phyloP scores from a whole-genome alignment of 2,329 filamentous ascomycete genomes.

The Fusarium decemcellulare region DNA sequence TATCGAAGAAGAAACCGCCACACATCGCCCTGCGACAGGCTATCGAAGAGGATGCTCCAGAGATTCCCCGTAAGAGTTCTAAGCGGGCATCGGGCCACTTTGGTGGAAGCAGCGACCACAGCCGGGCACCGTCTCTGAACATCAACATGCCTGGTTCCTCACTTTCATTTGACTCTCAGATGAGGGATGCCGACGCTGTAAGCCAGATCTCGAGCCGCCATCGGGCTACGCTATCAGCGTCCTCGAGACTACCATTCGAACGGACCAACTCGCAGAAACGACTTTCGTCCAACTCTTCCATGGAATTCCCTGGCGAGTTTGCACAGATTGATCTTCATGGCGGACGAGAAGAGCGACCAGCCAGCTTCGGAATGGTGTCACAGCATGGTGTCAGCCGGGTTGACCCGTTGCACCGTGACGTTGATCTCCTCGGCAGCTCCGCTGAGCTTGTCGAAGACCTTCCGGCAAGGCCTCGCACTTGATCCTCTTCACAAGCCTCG shows the following conservation, averaged over 20 bases:
- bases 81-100: constrained; percentile 67
- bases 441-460: constrained; percentile 70
- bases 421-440: constrained; percentile 66
- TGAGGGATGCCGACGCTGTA: constrained; percentile 36
- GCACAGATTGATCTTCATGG: constrained; percentile 57
- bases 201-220: constrained; percentile 43
- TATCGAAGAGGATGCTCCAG: constrained; percentile 60
- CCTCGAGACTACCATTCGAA: constrained; percentile 67
- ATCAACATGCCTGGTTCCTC: constrained; percentile 44
- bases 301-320: constrained; percentile 62
- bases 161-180: constrained; percentile 40
- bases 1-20: constrained; percentile 41
- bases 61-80: constrained; percentile 81
- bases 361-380: constrained; percentile 70
- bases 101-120: constrained; percentile 41
- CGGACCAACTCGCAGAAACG: constrained; percentile 67
- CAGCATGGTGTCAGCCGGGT: constrained; percentile 71
- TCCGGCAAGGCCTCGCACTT: constrained; percentile 42
- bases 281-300: constrained; percentile 65
- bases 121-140: constrained; percentile 54
- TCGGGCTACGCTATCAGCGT: constrained; percentile 41
- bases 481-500: background rate
- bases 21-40: constrained; percentile 37
- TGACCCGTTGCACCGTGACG: constrained; percentile 60
- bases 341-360: constrained; percentile 62